Evolutionary conservation across 495 filamentous ascomycete genomes (phyloP).

Genomic region (Xylaria longipes): DNA sequence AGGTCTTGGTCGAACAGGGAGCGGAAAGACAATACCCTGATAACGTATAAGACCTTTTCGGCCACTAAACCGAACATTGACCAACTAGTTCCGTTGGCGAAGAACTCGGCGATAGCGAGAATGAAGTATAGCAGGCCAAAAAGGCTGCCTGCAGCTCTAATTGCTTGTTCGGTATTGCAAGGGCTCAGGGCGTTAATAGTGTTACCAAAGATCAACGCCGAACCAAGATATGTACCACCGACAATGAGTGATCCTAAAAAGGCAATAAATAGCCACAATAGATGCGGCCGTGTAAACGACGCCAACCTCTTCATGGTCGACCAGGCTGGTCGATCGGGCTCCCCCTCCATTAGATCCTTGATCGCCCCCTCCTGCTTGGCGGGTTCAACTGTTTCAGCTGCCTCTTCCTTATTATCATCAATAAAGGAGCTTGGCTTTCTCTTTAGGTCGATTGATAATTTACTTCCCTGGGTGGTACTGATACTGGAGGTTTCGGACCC

Average conservation of each 20-base stretch:
- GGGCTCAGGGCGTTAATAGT: slow-evolving; percentile 45
- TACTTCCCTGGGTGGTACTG: slow-evolving; percentile 30
- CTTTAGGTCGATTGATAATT: slow-evolving; percentile 20
- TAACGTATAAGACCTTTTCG: slow-evolving; percentile 50
- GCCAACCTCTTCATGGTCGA: slow-evolving; percentile 36
- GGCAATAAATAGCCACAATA: slow-evolving; percentile 38
- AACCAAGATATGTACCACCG: slow-evolving; percentile 53
- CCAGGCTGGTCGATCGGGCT: slow-evolving; percentile 33
- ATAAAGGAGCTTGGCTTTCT: slow-evolving; percentile 20
- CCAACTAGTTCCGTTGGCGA: slow-evolving; percentile 53
- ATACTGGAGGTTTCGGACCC: slow-evolving; percentile 38
- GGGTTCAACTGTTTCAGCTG: slow-evolving; percentile 12
- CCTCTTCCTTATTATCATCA: neutral
- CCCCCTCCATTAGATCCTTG: slow-evolving; percentile 7
- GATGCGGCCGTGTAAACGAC: slow-evolving; percentile 33
- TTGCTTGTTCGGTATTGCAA: slow-evolving; percentile 43
- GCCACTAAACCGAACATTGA: slow-evolving; percentile 56
- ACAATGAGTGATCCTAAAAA: slow-evolving; percentile 47
- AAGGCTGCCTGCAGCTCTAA: slow-evolving; percentile 49
- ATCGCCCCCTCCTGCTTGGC: slow-evolving; percentile 20
- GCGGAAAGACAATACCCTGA: slow-evolving; percentile 54
- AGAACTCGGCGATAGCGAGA: slow-evolving; percentile 55
- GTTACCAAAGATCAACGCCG: slow-evolving; percentile 60
- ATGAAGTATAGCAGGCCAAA: slow-evolving; percentile 63
- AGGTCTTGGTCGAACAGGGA: slow-evolving; percentile 57